Evolutionary conservation across 768 basidiomycete genomes (phyloP).

Genomic region (Termitomyces sp.): DNA sequence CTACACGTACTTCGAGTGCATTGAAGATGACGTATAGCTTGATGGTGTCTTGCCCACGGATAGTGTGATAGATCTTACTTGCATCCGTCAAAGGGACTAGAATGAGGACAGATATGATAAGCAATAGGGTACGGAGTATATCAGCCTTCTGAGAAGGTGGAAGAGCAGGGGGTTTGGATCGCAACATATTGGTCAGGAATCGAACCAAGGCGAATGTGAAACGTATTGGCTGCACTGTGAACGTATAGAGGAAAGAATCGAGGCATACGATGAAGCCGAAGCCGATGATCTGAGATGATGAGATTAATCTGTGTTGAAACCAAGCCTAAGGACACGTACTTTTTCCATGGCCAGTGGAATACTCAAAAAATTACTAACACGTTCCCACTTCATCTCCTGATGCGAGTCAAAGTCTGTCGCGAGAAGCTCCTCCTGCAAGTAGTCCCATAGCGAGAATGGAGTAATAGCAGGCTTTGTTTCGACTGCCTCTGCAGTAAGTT

Average conservation of each 20-base stretch:
- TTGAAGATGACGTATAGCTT: conserved; percentile 99
- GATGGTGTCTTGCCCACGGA: conserved; percentile 97
- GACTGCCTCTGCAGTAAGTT: conserved; percentile 17
- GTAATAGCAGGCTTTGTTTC: conserved; percentile 16
- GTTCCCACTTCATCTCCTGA: conserved; percentile 92
- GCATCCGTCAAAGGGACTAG: conserved; percentile 86
- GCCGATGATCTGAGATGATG: conserved; percentile 63
- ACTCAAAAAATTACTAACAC: conserved; percentile 92
- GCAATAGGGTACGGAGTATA: conserved; percentile 75
- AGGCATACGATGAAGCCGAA: conserved; percentile 94
- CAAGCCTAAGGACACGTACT: conserved; percentile 39
- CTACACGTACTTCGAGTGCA: conserved; percentile 79
- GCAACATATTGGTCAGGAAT: conserved; percentile 47
- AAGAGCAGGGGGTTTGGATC: conserved; percentile 50
- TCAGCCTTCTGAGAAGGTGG: conserved; percentile 92
- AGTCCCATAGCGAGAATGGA: conserved; percentile 90
- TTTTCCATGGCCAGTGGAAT: conserved; percentile 94
- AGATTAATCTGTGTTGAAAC: conserved; percentile 1
- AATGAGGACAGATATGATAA: conserved; percentile 69
- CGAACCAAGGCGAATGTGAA: conserved; percentile 62
- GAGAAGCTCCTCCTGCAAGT: conserved; percentile 81
- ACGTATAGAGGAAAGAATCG: conserved; percentile 96
- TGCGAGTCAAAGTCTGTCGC: conserved; percentile 95
- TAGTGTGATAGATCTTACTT: conserved; percentile 97
- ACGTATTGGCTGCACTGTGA: conserved; percentile 95